Base-by-base conservation (phyloP, 2,329 filamentous ascomycete species). In the Claviceps citrina region DNA sequence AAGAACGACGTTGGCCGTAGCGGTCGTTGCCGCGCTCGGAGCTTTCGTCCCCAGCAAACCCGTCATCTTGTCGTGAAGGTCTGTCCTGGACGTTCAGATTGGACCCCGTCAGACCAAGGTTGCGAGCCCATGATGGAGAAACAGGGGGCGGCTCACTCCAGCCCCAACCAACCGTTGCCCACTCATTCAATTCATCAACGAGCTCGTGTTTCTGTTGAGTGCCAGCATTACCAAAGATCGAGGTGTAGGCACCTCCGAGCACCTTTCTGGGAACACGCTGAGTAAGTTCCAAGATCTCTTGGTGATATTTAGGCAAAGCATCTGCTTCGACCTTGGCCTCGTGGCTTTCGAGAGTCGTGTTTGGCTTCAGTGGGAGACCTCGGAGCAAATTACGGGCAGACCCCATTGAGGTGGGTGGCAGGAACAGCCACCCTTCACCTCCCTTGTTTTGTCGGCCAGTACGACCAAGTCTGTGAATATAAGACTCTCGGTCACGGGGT, bases 391-490 rank as follows among this genome's bases (percentile, higher is more conserved):
- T 49, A 33, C 71, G 65, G 3, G 73, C 64, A 33, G 62, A 56
- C 0, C 47, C 15, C 6, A 68, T 54, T 49, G 84, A 78, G 12
- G 65, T 52, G 9, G 72, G 58, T 1, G 73, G 64, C 2, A 84
- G 46, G 35, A 89, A 57, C 26, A 87, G 57, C 68, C 73, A 84
- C 42, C 78, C 81, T 52, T 83, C 67, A 33, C 83, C 83, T 48
- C 75, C 67, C 56, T 83, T 82, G 45, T 77, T 75, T 22, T 82
- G 82, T 52, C 84, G 78, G 41, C 70, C 83, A 7, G 83, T 89
- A 45, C 83, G 80, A 39, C 82, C 82, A 31, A 86, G 65, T 43
- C 82, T 76, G 58, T 86, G 82, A 43, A 87, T 81, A 53, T 86
- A 86, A 28, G 77, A 73, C 54, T 84, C 80, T 22, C 76, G 69